phyloP scores from a whole-genome alignment of 345 rosid genomes.

The Aurinia saxatilis region DNA sequence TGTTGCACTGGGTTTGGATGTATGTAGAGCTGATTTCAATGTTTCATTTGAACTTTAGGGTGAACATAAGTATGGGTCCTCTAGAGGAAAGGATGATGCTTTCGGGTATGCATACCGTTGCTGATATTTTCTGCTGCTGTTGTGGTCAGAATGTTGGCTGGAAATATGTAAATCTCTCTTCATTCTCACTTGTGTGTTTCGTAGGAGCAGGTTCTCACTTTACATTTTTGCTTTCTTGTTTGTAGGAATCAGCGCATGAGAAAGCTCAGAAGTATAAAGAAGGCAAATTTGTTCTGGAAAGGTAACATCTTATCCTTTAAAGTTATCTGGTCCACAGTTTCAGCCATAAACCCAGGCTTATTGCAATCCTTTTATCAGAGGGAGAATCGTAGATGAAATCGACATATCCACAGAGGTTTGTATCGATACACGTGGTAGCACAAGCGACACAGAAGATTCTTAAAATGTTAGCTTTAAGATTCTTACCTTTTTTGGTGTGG shows the following conservation, averaged over 20 bases:
- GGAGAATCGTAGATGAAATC: slow-evolving; percentile 68
- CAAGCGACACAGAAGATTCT: slow-evolving; percentile 55
- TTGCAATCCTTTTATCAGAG: slow-evolving; percentile 34
- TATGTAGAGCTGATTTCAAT: neutral
- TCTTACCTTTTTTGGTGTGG: neutral
- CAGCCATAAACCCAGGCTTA: neutral
- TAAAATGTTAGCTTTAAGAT: slow-evolving; percentile 10
- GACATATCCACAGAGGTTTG: slow-evolving; percentile 57
- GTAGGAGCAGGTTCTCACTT: neutral
- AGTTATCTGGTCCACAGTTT: neutral
- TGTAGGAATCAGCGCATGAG: slow-evolving; percentile 69
- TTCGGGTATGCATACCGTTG: slow-evolving; percentile 77
- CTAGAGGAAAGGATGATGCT: slow-evolving; percentile 73
- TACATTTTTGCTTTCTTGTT: neutral
- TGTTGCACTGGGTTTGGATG: neutral
- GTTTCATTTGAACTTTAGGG: slow-evolving; percentile 36
- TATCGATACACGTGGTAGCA: slow-evolving; percentile 45
- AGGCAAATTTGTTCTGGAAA: slow-evolving; percentile 78
- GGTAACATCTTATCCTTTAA: slow-evolving; percentile 37
- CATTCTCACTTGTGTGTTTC: neutral
- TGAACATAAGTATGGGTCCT: slow-evolving; percentile 58
- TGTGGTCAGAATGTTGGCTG: slow-evolving; percentile 91
- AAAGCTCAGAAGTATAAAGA: slow-evolving; percentile 71
- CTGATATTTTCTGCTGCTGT: slow-evolving; percentile 80
- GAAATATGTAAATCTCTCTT: slow-evolving; percentile 61